Evolutionary conservation across 2,329 filamentous ascomycete species (phyloP), one percentile per base, ranked within the genome.

Genomic region (Chaetomiaceae sp.): DNA sequence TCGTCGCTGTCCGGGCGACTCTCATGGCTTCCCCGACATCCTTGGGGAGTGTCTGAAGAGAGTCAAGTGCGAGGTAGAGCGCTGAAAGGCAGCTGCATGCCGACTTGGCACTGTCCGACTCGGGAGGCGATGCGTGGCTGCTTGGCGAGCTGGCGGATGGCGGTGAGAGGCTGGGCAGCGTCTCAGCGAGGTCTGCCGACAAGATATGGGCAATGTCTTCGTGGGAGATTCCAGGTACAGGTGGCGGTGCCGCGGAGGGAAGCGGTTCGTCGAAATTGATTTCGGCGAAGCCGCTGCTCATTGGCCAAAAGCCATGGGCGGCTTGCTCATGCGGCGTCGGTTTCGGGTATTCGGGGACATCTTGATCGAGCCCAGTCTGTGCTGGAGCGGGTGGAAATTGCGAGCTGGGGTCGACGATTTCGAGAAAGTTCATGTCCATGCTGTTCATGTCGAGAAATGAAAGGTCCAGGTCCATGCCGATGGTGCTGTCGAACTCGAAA

Each of bases 21-120:
- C 67, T 64, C 62, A 82, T 75, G 14, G 77, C 78, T 2, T 69
- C 61, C 30, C 68, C 66, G 16, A 80, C 69, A 36, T 76, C 70
- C 3, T 58, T 58, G 1, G 78, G 73, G 1, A 80, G 69, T 36
- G 68, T 69, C 44, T 73, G 72, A 55, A 82, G 71, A 18, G 74
- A 73, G 54, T 77, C 72, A 3, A 82, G 68, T 4, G 78, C 73
- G 5, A 76, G 70, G 61, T 76, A 80, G 13, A 82, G 69, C 13
- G 67, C 71, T 0, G 74, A 71, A 1, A 77, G 71, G 56, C 80
- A 82, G 51, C 69, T 64, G 56, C 80, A 82, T 14, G 48, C n/a
- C n/a, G n/a, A 50, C 5, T 38, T 48, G 48, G 42, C 29, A n/a
- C 18, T 18, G 16, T 50, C 51, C 2, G 36, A 18, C 7, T 36